Evolutionary conservation across 805 yeast genomes (phyloP), one percentile per base, ranked within the genome.

Genomic region (Saccharomyces eubayanus): DNA sequence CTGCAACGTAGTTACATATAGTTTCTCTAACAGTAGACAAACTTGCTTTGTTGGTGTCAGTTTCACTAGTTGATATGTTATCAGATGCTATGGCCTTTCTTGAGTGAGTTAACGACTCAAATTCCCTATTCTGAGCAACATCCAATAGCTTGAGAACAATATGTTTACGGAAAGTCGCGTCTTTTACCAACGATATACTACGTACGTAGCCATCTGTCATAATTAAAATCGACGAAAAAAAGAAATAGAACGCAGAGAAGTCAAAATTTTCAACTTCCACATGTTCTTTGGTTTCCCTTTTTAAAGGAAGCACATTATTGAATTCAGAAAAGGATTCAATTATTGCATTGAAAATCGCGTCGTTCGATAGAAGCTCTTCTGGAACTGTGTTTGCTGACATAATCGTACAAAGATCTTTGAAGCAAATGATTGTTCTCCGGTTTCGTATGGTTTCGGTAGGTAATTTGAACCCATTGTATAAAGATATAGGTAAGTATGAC

Each of bases 231-330:
- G 71, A 65, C 1, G 69, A 62, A 46, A 67, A 67, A 53, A 62
- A 64, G 50, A 63, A 66, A 50, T 59, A 68, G 54, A 58, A 68
- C 5, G 69, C 61, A 20, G 73, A 67, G 75, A 91, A 94, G 51
- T 88, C 92, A 31, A 87, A 88, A 47, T 83, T 84, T 65, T 92
- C 99, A 66, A 87, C 94, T 65, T 91, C 97, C 9, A 92, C 90
- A 67, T 92, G 99, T 55, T 81, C 84, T 5, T 78, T 75, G 3
- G 82, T 81, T 63, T 89, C 96, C 55, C 98, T 76, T 56, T 76
- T 79, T 61, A 89, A 72, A 0, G 87, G 83, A 1, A 94, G 87
- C 48, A 82, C 77, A 2, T 54, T 61, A 49, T 59, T 64, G 49
- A 68, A 68, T 31, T 62, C 64, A 4, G 64, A 53, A 48, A 66